Evolutionary conservation across 768 basidiomycete genomes (phyloP), one percentile per base, ranked within the genome.

Genomic region (Termitomyces sp.): DNA sequence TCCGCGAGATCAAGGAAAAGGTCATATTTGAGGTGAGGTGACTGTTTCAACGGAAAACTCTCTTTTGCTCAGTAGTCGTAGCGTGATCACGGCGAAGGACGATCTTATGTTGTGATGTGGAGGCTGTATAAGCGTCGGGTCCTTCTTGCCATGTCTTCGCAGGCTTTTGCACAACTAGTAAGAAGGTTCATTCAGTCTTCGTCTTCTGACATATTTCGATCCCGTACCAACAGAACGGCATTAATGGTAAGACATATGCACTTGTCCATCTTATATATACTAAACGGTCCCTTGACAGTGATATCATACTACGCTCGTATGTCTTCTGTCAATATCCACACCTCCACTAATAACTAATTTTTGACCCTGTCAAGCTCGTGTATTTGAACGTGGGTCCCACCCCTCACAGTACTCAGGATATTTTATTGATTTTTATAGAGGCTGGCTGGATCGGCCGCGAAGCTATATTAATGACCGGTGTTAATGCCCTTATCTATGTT

Each of bases 381-480:
- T 98, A 12, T 98, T 98, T 65, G 93, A 97, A 82, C 87, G 93
- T 92, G 67, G 49, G 73, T 43, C 30, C 12, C 32, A 24, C 14
- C n/a, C 20, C 33, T n/a, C n/a, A n/a, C 13, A 37, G 2, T 51
- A 18, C n/a, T 18, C 8, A 2, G 12, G 56, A 42, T 51, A 24
- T 24, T 24, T 30, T 44, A 1, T 26, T 52, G 68, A 56, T 67
- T 48, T 56, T 59, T 42, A 33, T 69, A 95, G 93, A 88, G 79
- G 95, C 95, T 53, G 95, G 95, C 56, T 98, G 95, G 94, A 80
- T 95, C 53, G 95, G 95, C 14, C 82, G 95, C 40, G 86, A 95
- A 66, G 95, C 95, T 13, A 84, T 98, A 60, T 78, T 98, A 26
- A 98, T 98, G 95, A 93, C 95, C 13, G 95, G 95, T 1, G 90